Evolutionary conservation across 306 rosid genomes (phyloP).

Genomic region (Aeschynomene evenia): DNA sequence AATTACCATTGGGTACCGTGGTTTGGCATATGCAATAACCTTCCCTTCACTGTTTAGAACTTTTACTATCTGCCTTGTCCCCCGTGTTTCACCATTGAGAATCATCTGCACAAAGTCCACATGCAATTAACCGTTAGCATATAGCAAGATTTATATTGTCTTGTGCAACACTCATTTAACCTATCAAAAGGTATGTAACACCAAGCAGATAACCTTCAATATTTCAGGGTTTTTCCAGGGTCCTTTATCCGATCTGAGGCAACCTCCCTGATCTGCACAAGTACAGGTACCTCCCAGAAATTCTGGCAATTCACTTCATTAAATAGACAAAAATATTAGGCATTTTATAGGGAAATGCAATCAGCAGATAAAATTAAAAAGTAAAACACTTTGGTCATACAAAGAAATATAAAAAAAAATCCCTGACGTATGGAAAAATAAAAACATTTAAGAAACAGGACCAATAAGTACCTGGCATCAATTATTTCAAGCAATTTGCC

Average conservation of each 20-base stretch:
- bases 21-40: constrained; percentile 86
- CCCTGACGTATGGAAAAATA: not conserved
- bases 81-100: constrained; percentile 71
- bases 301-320: constrained; percentile 88
- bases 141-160: constrained; percentile 14
- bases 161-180: not conserved
- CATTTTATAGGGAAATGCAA: not conserved
- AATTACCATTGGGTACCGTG: constrained; percentile 72
- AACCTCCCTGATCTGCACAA: constrained; percentile 87
- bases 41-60: constrained; percentile 87
- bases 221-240: constrained; percentile 97
- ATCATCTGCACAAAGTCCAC: constrained; percentile 63
- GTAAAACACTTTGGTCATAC: not conserved
- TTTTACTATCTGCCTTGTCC: constrained; percentile 87
- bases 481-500: constrained; percentile 87
- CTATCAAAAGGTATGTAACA: constrained; percentile 16
- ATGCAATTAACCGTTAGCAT: constrained; percentile 33
- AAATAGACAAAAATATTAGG: constrained; percentile 34
- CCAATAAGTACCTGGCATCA: constrained; percentile 68
- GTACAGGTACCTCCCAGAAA: constrained; percentile 94
- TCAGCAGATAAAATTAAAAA: not conserved
- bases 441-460: constrained; percentile 5
- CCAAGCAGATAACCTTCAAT: constrained; percentile 57
- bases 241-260: constrained; percentile 95
- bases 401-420: not conserved